Percentiles rank a stretch among this genome's conserved stretches.
These are phyloP conservation scores for Colletotrichum sp. DNA, from an alignment of 2,329 filamentous ascomycete species.

Conservation along the genomic window DNA sequence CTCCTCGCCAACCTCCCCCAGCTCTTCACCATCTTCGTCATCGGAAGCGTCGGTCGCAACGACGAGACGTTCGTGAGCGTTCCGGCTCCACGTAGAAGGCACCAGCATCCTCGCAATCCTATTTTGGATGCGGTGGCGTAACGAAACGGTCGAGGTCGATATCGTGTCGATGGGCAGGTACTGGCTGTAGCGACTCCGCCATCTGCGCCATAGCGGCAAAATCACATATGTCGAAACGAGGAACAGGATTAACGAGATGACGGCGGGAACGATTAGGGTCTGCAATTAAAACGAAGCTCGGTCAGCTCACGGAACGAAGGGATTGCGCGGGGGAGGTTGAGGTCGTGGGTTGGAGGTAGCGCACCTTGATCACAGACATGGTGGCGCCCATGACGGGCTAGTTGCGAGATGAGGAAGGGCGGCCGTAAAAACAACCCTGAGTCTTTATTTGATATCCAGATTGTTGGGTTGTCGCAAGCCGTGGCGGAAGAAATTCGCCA, in stretches of 20 bases:
- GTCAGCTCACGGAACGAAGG: slow-evolving; percentile 1
- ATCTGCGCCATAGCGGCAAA: slow-evolving; percentile 72
- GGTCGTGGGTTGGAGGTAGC: background rate
- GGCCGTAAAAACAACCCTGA: background rate
- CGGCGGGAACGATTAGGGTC: slow-evolving; percentile 73
- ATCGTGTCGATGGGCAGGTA: slow-evolving; percentile 74
- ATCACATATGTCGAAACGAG: slow-evolving; percentile 68
- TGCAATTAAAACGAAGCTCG: slow-evolving; percentile 34
- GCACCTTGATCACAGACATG: slow-evolving; percentile 39
- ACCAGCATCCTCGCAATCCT: slow-evolving; percentile 44
- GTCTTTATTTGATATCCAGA: background rate
- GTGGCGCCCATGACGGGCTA: slow-evolving; percentile 35
- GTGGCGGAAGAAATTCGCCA: background rate
- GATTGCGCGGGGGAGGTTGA: slow-evolving; percentile 26
- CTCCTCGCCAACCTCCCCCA: slow-evolving; percentile 63
- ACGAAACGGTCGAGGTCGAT: slow-evolving; percentile 58
- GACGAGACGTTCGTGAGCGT: slow-evolving; percentile 43
- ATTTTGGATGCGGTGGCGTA: slow-evolving; percentile 56
- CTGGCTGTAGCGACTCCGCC: slow-evolving; percentile 73
- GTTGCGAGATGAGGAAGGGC: background rate
- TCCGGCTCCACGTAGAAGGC: slow-evolving; percentile 54
- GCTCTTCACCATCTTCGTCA: slow-evolving; percentile 71
- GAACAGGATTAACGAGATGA: slow-evolving; percentile 74
- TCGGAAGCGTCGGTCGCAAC: slow-evolving; percentile 47
- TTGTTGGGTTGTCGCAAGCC: background rate